Evolutionary conservation across 768 basidiomycete species (phyloP).

Genomic region (Phylloporus arenicola): DNA sequence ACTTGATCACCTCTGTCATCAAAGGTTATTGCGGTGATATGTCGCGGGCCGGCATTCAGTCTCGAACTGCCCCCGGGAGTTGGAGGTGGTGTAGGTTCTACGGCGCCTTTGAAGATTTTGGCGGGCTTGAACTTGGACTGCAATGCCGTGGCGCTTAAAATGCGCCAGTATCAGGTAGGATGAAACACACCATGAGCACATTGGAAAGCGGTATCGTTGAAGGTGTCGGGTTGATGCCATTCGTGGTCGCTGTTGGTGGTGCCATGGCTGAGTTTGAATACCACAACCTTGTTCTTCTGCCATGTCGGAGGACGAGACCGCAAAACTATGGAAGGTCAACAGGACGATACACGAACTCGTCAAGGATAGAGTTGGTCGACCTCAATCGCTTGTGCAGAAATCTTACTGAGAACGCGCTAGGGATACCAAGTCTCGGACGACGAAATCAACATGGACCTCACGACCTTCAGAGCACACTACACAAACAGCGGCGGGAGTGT

Average conservation of each 20-base stretch:
- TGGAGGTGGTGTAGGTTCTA: slow-evolving; percentile 55
- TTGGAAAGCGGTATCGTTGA: slow-evolving; percentile 42
- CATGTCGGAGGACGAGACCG: slow-evolving; percentile 79
- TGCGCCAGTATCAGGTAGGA: not conserved
- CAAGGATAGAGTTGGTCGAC: slow-evolving; percentile 71
- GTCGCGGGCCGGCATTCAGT: slow-evolving; percentile 45
- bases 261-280: slow-evolving; percentile 60
- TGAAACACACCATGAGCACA: slow-evolving; percentile 43
- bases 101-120: slow-evolving; percentile 78
- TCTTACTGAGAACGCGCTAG: slow-evolving; percentile 39
- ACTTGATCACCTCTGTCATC: slow-evolving; percentile 86
- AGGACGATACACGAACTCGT: slow-evolving; percentile 95
- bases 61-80: slow-evolving; percentile 36
- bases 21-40: slow-evolving; percentile 85
- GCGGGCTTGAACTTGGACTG: slow-evolving; percentile 81
- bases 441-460: slow-evolving; percentile 85
- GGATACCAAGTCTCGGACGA: slow-evolving; percentile 92
- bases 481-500: slow-evolving; percentile 69
- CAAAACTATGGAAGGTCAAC: slow-evolving; percentile 93
- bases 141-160: slow-evolving; percentile 3
- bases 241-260: slow-evolving; percentile 35
- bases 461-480: slow-evolving; percentile 68
- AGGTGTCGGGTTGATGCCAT: slow-evolving; percentile 26
- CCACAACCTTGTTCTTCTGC: slow-evolving; percentile 24
- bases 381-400: slow-evolving; percentile 2